phyloP scores from a whole-genome alignment of 805 yeast species.

The Teunomyces pallodes region DNA sequence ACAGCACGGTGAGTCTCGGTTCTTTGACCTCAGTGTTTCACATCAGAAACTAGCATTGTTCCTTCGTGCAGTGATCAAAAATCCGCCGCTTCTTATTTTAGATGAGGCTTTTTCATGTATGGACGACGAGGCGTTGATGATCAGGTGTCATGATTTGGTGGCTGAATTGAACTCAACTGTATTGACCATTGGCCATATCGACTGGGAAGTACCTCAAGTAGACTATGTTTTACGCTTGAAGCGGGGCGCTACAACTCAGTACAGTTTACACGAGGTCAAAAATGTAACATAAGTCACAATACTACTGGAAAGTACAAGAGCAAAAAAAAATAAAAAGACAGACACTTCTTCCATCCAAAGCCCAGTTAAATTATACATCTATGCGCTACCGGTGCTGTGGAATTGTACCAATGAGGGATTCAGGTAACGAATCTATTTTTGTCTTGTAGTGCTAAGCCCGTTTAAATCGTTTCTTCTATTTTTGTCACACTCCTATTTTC shows the following conservation, averaged over 20 bases:
- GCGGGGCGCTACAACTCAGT: slow-evolving; percentile 20
- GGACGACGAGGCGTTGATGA: slow-evolving; percentile 53
- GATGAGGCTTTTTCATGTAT: slow-evolving; percentile 95
- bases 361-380: no score
- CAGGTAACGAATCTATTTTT: no score
- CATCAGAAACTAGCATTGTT: slow-evolving; percentile 78
- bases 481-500: no score
- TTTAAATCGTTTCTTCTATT: no score
- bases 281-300: not conserved
- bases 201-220: slow-evolving; percentile 74
- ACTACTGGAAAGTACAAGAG: no score
- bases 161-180: slow-evolving; percentile 52
- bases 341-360: no score
- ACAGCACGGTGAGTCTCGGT: slow-evolving; percentile 33
- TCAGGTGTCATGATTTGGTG: slow-evolving; percentile 31
- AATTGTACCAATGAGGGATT: no score
- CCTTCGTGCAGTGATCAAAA: slow-evolving; percentile 71
- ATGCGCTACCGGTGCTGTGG: no score
- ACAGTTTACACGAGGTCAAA: not conserved
- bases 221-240: slow-evolving; percentile 39
- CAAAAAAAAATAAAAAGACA: not conserved
- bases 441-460: no score
- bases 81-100: slow-evolving; percentile 73
- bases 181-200: slow-evolving; percentile 78
- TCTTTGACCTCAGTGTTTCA: slow-evolving; percentile 59